Base-by-base conservation (phyloP, 2,329 filamentous ascomycete genomes). In the Colletotrichum cordylinicola region DNA sequence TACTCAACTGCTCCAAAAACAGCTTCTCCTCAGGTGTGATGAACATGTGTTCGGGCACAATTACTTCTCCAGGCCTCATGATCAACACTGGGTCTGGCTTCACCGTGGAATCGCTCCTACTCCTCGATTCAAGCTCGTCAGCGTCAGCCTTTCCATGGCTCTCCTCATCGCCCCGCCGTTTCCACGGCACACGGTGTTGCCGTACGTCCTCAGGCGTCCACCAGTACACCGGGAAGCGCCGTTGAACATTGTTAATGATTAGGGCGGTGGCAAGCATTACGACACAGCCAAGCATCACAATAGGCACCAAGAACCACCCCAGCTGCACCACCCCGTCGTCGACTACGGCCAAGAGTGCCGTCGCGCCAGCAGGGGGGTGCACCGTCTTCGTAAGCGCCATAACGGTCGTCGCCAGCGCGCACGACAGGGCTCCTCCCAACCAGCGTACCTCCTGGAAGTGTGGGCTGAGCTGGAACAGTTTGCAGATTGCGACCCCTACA, bases 291-390 rank as follows among this genome's bases (percentile, higher is more conserved):
- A 95, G 84, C 48, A 93, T 69, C 21, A 95, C 87, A 8, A 94
- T 84, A 0, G 92, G 90, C 8, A 95, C 81, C 15, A 95, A 83
- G 75, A 89, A 91, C 94, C 94, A 96, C n/a, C 93, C 93, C 13
- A 95, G 82, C 0, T 80, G 79, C 12, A 88, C 86, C 2, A 92
- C 85, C 2, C 86, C 84, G 3, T 88, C 84, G 74, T 92, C 91
- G 2, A 92, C 87, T 0, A 93, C 92, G 1, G 93, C 93, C 31
- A 96, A 84, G 2, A 96, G 84, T 0, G 93, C 94, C 1, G 94
- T 96, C 10, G 94, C 94, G 6, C 94, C 94, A 0, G 93, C 94
- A 0, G 94, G 94, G 0, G 94, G 94, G 78, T 96, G 93, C 0
- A 94, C 88, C 0, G 93, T 95, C 68, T 93, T 93, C 2, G 93